phyloP scores from a whole-genome alignment of 106 monocot species.

The Phalaenopsis equestris region DNA sequence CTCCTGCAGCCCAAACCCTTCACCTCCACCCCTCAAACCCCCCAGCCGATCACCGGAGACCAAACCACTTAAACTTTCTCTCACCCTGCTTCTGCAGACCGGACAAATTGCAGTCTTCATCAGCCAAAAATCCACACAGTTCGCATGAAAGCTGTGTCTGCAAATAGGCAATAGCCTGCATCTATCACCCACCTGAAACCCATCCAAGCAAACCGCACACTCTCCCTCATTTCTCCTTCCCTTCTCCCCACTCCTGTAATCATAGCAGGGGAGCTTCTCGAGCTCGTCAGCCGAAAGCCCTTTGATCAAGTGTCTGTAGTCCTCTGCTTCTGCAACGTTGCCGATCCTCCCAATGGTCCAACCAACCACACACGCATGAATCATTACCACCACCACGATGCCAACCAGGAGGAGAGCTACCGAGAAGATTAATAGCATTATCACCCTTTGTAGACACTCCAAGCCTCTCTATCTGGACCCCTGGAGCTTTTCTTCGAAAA shows the following conservation, averaged over 20 bases:
- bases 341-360: slow-evolving; percentile 18
- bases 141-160: slow-evolving; percentile 46
- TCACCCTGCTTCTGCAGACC: slow-evolving; percentile 28
- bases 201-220: slow-evolving; percentile 53
- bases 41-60: not conserved
- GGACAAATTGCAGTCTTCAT: slow-evolving; percentile 35
- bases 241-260: not conserved
- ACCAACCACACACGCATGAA: slow-evolving; percentile 31
- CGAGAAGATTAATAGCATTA: slow-evolving; percentile 25
- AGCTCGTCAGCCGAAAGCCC: slow-evolving; percentile 44
- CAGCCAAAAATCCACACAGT: slow-evolving; percentile 57
- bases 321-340: not conserved
- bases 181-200: slow-evolving; percentile 30
- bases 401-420: slow-evolving; percentile 25
- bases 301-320: not conserved
- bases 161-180: slow-evolving; percentile 49
- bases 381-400: slow-evolving; percentile 21
- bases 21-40: not conserved
- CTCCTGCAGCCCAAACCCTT: not conserved
- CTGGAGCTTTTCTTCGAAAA: no score
- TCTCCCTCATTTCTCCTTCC: not conserved
- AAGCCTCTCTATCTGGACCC: no score
- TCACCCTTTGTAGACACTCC: not conserved
- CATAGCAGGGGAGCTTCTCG: slow-evolving; percentile 37
- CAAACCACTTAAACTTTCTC: not conserved